Evolutionary conservation across 192 early-diverging fungal genomes (phyloP), one percentile per base, ranked within the genome.

Genomic region (Gryganskiella cystojenkinii): DNA sequence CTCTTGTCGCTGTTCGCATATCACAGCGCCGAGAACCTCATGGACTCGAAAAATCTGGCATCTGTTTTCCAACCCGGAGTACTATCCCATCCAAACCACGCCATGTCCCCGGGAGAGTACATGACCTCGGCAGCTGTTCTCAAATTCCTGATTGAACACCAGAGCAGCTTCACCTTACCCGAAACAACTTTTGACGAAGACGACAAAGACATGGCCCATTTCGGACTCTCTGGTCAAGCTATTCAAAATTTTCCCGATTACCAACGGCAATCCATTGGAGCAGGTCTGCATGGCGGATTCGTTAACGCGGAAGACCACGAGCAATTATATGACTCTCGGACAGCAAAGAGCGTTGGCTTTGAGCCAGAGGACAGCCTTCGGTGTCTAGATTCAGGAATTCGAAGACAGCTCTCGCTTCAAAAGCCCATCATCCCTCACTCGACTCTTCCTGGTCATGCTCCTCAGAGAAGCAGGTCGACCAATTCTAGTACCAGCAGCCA

Each of bases 11-110:
- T 89, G 13, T 89, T 89, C 70, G 84, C 87, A 15, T 64, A 74
- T 19, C 78, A 86, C 47, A 64, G 86, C 35, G 72, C 64, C 24
- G 81, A 82, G 15, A 94, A 89, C 20, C 80, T 85, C 37, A 94
- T 94, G 93, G 87, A 88, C 47, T 78, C 88, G 20, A 85, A 87
- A 11, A 94, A 94, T 62, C 71, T 94, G 56, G 93, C 93, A 6
- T 88, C 91, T 4, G 89, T 94, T 19, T 85, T 94, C 67, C 88
- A 90, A 59, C 91, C 91, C 2, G 90, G 91, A n/a, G 71, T 94
- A 43, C 72, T 94, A 14, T 89, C 88, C 6, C 93, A 94, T 46
- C 91, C 91, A 13, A 82, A 83, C 34, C 91, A 94, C 53, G 83
- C 89, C 47, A 84, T 89, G 63, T 82, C 86, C 3, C 91, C 91